phyloP scores from a whole-genome alignment of 345 rosid genomes.

The Corchorus olitorius region DNA sequence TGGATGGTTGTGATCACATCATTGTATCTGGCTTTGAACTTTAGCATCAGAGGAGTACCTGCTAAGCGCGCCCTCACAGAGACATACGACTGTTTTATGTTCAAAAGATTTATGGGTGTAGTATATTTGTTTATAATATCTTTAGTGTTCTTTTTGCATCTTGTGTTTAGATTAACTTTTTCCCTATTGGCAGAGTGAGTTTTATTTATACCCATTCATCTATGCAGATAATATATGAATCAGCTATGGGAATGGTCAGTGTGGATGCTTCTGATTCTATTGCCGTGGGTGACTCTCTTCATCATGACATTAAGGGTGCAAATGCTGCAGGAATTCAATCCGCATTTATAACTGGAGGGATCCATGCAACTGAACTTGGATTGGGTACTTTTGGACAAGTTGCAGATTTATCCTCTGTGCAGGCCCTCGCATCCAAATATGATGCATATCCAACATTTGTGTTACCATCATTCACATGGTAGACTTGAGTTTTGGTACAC shows the following conservation, averaged over 20 bases:
- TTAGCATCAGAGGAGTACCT: no score
- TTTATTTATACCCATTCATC: slow-evolving; percentile 6
- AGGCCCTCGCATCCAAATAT: slow-evolving; percentile 58
- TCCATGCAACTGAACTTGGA: slow-evolving; percentile 84
- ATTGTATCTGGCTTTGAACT: no score
- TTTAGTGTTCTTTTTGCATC: no score
- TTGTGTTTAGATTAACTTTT: background rate
- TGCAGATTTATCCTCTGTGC: slow-evolving; percentile 58
- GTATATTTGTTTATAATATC: no score
- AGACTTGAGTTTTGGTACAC: no score
- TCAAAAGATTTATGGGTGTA: no score
- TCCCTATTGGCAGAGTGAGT: background rate
- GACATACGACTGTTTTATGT: no score
- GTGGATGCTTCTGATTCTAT: slow-evolving; percentile 58
- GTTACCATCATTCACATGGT: no score
- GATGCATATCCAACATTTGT: slow-evolving; percentile 42
- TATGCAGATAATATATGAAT: slow-evolving; percentile 69
- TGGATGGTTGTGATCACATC: no score
- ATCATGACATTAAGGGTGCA: slow-evolving; percentile 84
- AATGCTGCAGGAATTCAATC: slow-evolving; percentile 82
- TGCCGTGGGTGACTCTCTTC: slow-evolving; percentile 90
- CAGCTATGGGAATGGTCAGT: slow-evolving; percentile 74
- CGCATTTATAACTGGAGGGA: slow-evolving; percentile 67
- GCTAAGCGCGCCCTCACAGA: no score
- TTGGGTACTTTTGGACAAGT: slow-evolving; percentile 57